These are phyloP conservation scores for Monilinia polystroma DNA, from an alignment of 2,329 filamentous ascomycete species.

Conservation along the genomic window DNA sequence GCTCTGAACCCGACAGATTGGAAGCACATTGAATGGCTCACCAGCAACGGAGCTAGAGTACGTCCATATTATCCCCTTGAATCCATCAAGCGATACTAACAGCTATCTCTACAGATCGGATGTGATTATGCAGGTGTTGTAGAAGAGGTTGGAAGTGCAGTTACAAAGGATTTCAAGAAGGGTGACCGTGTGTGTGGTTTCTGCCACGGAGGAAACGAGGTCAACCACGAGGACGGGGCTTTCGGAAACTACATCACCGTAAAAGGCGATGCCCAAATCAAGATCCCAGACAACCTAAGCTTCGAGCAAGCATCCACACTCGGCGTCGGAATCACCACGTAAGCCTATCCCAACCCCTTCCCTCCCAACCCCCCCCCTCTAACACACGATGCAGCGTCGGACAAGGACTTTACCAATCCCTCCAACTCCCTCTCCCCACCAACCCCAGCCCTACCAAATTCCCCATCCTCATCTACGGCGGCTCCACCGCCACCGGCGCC, in stretches of 20 bases:
- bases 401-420: conserved; percentile 49
- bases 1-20: conserved; percentile 40
- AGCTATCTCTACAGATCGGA: conserved; percentile 37
- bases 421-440: conserved; percentile 49
- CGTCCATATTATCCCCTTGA: neutral
- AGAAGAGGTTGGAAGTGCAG: conserved; percentile 46
- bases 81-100: neutral
- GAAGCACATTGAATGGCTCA: conserved; percentile 37
- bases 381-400: conserved; percentile 44
- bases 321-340: conserved; percentile 35
- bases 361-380: neutral
- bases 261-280: conserved; percentile 45
- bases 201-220: conserved; percentile 43
- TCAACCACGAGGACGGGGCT: conserved; percentile 46
- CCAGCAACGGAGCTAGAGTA: conserved; percentile 29
- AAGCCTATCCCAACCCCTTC: conserved; percentile 23
- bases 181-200: conserved; percentile 50
- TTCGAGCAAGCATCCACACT: conserved; percentile 47
- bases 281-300: conserved; percentile 48
- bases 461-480: conserved; percentile 51
- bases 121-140: conserved; percentile 51
- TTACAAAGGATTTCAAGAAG: conserved; percentile 46
- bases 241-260: conserved; percentile 34
- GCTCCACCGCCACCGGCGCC: conserved; percentile 50
- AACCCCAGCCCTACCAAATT: conserved; percentile 42